These are phyloP conservation scores for Prunus padus DNA, from an alignment of 306 rosid genomes.

Conservation along the genomic window DNA sequence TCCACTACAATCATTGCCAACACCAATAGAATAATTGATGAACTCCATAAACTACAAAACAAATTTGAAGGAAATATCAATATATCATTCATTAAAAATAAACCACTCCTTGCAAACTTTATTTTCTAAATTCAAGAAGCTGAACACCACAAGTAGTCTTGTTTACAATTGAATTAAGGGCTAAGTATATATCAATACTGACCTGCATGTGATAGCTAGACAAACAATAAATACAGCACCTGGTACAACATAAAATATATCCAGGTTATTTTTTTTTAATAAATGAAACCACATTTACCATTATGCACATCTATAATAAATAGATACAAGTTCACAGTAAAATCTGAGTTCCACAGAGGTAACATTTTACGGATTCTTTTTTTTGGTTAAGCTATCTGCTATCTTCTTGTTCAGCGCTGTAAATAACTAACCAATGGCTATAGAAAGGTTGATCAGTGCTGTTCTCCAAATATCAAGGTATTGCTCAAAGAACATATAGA, in stretches of 20 bases:
- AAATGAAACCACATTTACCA: not conserved
- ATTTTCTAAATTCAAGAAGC: not conserved
- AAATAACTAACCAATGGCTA: slow-evolving; percentile 83
- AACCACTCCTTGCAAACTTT: not conserved
- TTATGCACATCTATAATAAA: not conserved
- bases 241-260: slow-evolving; percentile 44
- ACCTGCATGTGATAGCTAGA: slow-evolving; percentile 87
- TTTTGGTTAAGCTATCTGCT: not conserved
- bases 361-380: not conserved
- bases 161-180: not conserved
- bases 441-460: slow-evolving; percentile 87
- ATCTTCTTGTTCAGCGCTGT: not conserved
- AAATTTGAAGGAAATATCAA: slow-evolving; percentile 3
- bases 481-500: slow-evolving; percentile 98
- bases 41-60: slow-evolving; percentile 84
- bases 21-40: slow-evolving; percentile 88
- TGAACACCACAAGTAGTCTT: not conserved
- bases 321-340: not conserved
- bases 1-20: slow-evolving; percentile 88
- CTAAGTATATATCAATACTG: slow-evolving; percentile 31
- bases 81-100: not conserved
- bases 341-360: not conserved
- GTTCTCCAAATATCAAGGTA: slow-evolving; percentile 97
- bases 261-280: not conserved
- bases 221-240: slow-evolving; percentile 99